Evolutionary conservation across 192 early-diverging fungal species (phyloP).

Genomic region (Chytriomyces sp.): DNA sequence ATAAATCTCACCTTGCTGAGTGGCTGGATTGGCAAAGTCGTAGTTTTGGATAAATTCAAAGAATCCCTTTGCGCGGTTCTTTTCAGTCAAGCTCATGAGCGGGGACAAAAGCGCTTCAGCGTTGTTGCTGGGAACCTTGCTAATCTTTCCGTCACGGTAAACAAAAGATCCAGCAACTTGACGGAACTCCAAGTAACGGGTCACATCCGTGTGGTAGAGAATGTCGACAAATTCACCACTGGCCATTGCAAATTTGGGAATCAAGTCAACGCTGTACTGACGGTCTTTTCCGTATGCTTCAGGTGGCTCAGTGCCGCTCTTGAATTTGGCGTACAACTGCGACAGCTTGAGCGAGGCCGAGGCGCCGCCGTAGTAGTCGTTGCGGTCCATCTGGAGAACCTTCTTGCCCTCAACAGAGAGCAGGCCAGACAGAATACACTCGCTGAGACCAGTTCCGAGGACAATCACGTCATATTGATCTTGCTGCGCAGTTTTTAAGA

Average conservation of each 20-base stretch:
- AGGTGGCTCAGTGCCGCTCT: conserved; percentile 27
- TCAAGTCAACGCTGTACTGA: conserved; percentile 96
- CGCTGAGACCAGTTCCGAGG: conserved; percentile 55
- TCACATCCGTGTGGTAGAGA: conserved; percentile 96
- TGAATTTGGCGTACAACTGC: conserved; percentile 57
- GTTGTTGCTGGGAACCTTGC: conserved; percentile 92
- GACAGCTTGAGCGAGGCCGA: conserved; percentile 88
- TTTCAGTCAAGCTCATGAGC: conserved; percentile 92
- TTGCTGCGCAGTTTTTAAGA: not conserved
- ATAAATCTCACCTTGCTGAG: conserved; percentile 55
- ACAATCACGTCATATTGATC: conserved; percentile 42
- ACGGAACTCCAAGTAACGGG: conserved; percentile 97
- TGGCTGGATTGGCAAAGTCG: conserved; percentile 70
- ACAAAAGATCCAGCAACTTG: conserved; percentile 94
- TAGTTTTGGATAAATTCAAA: conserved; percentile 93
- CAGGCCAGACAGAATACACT: conserved; percentile 54
- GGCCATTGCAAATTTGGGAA: conserved; percentile 99
- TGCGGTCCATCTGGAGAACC: not conserved
- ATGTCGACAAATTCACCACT: conserved; percentile 94
- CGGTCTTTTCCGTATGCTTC: conserved; percentile 82
- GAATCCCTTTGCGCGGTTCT: conserved; percentile 89
- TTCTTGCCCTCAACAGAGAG: conserved; percentile 57
- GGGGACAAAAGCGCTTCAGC: conserved; percentile 84
- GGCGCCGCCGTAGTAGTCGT: conserved; percentile 88
- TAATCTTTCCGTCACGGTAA: conserved; percentile 84